phyloP scores from a whole-genome alignment of 345 rosid genomes.

The Excoecaria cochinchinensis region DNA sequence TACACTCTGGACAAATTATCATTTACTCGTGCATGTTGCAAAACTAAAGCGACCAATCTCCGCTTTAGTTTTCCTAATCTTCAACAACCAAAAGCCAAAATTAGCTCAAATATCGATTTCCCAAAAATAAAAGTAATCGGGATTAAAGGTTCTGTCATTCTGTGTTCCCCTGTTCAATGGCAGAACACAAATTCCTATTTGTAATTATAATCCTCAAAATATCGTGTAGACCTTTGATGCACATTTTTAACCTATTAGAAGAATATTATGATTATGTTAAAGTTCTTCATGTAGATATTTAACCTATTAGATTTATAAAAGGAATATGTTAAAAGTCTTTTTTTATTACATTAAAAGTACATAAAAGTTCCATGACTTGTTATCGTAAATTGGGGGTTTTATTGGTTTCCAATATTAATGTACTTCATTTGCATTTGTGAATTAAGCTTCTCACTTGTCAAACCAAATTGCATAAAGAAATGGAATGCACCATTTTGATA shows the following conservation, averaged over 20 bases:
- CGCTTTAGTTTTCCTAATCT: neutral
- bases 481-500: neutral
- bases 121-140: neutral
- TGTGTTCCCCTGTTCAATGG: neutral
- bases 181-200: neutral
- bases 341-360: neutral
- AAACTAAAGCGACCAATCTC: neutral
- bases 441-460: slow-evolving; percentile 1
- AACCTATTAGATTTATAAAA: no score
- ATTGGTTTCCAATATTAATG: neutral
- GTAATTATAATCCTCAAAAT: no score
- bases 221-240: no score
- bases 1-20: neutral
- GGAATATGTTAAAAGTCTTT: no score
- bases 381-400: neutral
- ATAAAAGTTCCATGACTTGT: no score
- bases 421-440: neutral
- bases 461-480: neutral
- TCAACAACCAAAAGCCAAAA: neutral
- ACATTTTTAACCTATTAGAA: no score
- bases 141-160: no score
- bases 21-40: neutral
- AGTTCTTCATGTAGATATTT: no score
- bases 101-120: neutral
- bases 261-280: no score